phyloP scores from a whole-genome alignment of 306 rosid genomes.

The Canavalia ensiformis region DNA sequence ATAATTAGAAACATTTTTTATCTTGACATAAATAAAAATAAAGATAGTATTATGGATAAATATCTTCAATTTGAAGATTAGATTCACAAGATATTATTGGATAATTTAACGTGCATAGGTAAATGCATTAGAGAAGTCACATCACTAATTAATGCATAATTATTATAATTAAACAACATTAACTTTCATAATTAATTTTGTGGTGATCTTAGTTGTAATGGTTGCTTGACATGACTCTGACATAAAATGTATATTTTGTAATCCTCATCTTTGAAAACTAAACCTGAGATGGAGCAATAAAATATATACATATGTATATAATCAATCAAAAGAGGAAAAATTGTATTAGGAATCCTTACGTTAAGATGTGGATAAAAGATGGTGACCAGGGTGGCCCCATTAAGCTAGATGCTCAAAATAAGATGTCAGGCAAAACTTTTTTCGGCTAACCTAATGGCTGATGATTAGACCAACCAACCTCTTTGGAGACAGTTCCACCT shows the following conservation, averaged over 20 bases:
- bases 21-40: too few relatives aligned
- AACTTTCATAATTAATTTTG: not conserved
- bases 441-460: not conserved
- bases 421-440: not conserved
- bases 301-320: not conserved
- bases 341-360: not conserved
- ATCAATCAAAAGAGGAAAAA: not conserved
- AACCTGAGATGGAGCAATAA: not conserved
- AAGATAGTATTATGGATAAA: not conserved
- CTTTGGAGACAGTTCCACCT: conserved; percentile 57
- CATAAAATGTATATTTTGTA: not conserved
- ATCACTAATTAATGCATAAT: not conserved
- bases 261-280: not conserved
- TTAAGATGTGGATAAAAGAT: not conserved
- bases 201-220: not conserved
- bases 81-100: not conserved
- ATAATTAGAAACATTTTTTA: too few relatives aligned
- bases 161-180: not conserved
- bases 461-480: conserved; percentile 54
- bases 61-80: not conserved
- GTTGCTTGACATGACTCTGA: not conserved
- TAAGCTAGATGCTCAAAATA: not conserved
- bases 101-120: not conserved
- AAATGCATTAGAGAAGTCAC: not conserved
- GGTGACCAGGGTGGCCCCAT: not conserved